Evolutionary conservation across 2,329 filamentous ascomycete species (phyloP).

Genomic region (Mycosphaerelloides madeirae): DNA sequence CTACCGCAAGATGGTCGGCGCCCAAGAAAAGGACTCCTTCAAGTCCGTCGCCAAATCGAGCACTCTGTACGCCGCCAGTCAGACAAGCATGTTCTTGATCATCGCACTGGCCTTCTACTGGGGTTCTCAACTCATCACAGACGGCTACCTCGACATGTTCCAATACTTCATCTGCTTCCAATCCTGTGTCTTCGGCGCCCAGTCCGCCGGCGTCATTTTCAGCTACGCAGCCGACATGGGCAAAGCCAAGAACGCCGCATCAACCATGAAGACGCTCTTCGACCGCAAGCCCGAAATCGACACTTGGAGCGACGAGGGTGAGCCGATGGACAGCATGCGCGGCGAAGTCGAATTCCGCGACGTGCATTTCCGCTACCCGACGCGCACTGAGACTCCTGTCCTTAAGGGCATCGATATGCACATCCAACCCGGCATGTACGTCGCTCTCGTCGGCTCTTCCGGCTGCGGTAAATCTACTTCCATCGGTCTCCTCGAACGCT

Average conservation of each 20-base stretch:
- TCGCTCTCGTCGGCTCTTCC: conserved; percentile 87
- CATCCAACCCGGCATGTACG: conserved; percentile 73
- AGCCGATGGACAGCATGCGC: conserved; percentile 58
- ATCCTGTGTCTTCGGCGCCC: conserved; percentile 82
- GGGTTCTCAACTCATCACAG: conserved; percentile 69
- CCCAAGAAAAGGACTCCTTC: conserved; percentile 64
- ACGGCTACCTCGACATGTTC: conserved; percentile 67
- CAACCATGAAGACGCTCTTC: conserved; percentile 75
- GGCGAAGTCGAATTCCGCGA: conserved; percentile 84
- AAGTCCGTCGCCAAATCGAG: conserved; percentile 73
- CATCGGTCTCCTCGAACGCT: conserved; percentile 85
- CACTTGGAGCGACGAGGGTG: conserved; percentile 69
- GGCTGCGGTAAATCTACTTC: conserved; percentile 94
- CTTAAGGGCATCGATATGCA: conserved; percentile 74
- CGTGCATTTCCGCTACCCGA: conserved; percentile 92
- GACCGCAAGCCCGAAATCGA: conserved; percentile 79
- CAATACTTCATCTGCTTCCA: conserved; percentile 92
- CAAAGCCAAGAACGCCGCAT: conserved; percentile 81
- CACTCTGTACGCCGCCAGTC: conserved; percentile 73
- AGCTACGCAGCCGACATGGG: conserved; percentile 89
- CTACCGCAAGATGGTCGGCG: conserved; percentile 64
- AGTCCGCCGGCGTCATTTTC: conserved; percentile 86
- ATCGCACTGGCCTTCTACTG: conserved; percentile 93
- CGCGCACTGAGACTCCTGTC: conserved; percentile 84
- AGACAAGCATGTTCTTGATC: conserved; percentile 77